These are phyloP conservation scores for Pleurotus salmoneostramineus DNA, from an alignment of 768 basidiomycete species.

Conservation along the genomic window DNA sequence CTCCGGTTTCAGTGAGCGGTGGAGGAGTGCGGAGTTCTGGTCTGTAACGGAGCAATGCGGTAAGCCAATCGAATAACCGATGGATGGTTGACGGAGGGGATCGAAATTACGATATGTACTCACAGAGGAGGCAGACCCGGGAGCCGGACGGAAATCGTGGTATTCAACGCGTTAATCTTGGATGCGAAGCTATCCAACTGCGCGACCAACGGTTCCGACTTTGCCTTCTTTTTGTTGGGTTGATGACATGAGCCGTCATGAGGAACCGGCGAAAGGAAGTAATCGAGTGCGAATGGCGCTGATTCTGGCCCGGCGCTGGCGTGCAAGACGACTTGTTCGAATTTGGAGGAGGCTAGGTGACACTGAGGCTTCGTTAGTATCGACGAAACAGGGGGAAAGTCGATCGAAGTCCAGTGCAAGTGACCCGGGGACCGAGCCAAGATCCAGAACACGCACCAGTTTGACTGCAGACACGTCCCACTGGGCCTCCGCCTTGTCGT, in stretches of 20 bases:
- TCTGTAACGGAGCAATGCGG: constrained; percentile 29
- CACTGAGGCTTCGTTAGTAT: constrained; percentile 41
- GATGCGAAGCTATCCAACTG: background rate
- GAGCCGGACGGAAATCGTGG: constrained; percentile 43
- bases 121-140: constrained; percentile 57
- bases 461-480: constrained; percentile 64
- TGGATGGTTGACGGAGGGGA: background rate
- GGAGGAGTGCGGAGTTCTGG: constrained; percentile 68
- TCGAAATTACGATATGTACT: constrained; percentile 17
- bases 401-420: background rate
- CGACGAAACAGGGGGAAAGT: too few relatives aligned
- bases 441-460: constrained; percentile 35
- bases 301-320: constrained; percentile 32
- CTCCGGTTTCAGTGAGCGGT: constrained; percentile 53
- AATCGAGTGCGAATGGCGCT: constrained; percentile 63
- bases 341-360: constrained; percentile 49
- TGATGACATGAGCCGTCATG: constrained; percentile 64
- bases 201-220: constrained; percentile 8
- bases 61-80: too few relatives aligned
- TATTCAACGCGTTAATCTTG: constrained; percentile 22
- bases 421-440: constrained; percentile 9
- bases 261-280: constrained; percentile 67
- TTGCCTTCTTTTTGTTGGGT: constrained; percentile 19
- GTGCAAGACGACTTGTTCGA: constrained; percentile 60
- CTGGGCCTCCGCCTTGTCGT: constrained; percentile 34